Conservation (phyloP, 805 yeast genomes). For the Suhomyces sp. region DNA sequence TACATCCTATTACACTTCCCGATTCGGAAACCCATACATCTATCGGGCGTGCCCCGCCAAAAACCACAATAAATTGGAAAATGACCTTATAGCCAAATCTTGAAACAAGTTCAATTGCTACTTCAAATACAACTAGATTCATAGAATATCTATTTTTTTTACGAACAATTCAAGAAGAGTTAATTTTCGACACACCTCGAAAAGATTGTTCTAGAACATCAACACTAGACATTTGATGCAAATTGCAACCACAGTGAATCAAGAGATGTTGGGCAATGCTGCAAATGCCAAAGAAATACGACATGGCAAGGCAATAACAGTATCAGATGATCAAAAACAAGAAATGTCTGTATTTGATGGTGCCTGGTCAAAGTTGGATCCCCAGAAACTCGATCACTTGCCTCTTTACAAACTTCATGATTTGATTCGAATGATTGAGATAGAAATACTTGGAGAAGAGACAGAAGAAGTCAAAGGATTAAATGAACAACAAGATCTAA, state of each 20-base stretch:
- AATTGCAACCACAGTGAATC: too few relatives aligned
- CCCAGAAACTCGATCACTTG: slow-evolving; percentile 1
- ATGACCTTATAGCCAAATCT: too few relatives aligned
- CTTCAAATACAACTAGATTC: too few relatives aligned
- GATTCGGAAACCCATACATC: slow-evolving; percentile 5
- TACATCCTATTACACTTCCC: slow-evolving; percentile 12
- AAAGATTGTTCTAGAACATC: too few relatives aligned
- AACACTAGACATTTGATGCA: too few relatives aligned
- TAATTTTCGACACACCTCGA: too few relatives aligned
- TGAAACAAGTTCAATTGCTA: too few relatives aligned
- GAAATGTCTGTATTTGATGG: slow-evolving; percentile 8
- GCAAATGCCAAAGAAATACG: background rate
- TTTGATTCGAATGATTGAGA: slow-evolving; percentile 10
- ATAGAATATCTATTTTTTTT: too few relatives aligned
- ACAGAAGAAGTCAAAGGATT: background rate
- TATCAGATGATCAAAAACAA: too few relatives aligned
- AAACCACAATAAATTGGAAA: slow-evolving; percentile 5
- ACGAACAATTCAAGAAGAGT: too few relatives aligned
- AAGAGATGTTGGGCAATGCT: too few relatives aligned
- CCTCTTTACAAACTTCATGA: slow-evolving; percentile 6
- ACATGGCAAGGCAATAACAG: slow-evolving; percentile 1
- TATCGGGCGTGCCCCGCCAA: slow-evolving; percentile 3
- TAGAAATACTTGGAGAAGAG: slow-evolving; percentile 7
- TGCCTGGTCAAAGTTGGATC: slow-evolving; percentile 9
- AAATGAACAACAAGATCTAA: slow-evolving; percentile 1